These are phyloP conservation scores for Blastomyces parvus DNA, from an alignment of 2,329 filamentous ascomycete genomes.

Conservation along the genomic window DNA sequence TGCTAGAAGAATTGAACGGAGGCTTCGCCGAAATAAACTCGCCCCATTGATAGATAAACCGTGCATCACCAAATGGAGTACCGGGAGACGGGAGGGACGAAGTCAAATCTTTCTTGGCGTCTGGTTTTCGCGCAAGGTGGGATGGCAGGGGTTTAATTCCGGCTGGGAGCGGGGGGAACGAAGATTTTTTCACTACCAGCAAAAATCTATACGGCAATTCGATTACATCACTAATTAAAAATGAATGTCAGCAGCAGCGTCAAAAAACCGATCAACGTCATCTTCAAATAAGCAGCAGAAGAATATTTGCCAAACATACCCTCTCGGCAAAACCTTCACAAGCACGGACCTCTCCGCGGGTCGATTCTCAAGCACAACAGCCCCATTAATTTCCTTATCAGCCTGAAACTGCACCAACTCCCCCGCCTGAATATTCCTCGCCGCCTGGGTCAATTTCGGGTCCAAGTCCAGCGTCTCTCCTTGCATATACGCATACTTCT, in stretches of 20 bases:
- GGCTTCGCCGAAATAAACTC: constrained; percentile 64
- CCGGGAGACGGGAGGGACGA: constrained; percentile 56
- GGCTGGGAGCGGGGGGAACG: constrained; percentile 38
- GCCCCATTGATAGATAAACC: constrained; percentile 55
- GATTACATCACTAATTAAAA: constrained; percentile 36
- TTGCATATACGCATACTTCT: constrained; percentile 68
- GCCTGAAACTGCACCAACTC: constrained; percentile 80
- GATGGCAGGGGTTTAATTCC: constrained; percentile 40
- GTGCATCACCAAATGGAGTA: constrained; percentile 54
- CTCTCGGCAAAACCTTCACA: constrained; percentile 73
- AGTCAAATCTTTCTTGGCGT: constrained; percentile 44
- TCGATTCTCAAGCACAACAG: constrained; percentile 75
- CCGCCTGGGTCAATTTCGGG: constrained; percentile 57
- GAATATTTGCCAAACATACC: constrained; percentile 47
- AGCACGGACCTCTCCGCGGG: constrained; percentile 64
- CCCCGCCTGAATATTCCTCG: constrained; percentile 57
- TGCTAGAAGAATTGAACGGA: constrained; percentile 50
- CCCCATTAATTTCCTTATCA: constrained; percentile 82
- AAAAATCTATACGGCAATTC: constrained; percentile 52
- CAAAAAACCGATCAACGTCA: neutral
- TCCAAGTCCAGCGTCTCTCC: constrained; percentile 61
- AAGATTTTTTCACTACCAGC: constrained; percentile 41
- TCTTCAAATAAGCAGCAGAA: neutral
- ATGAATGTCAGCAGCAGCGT: constrained; percentile 12
- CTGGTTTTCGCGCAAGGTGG: constrained; percentile 43